Evolutionary conservation across 2,329 filamentous ascomycete genomes (phyloP).

Genomic region (Penicillium sp.): DNA sequence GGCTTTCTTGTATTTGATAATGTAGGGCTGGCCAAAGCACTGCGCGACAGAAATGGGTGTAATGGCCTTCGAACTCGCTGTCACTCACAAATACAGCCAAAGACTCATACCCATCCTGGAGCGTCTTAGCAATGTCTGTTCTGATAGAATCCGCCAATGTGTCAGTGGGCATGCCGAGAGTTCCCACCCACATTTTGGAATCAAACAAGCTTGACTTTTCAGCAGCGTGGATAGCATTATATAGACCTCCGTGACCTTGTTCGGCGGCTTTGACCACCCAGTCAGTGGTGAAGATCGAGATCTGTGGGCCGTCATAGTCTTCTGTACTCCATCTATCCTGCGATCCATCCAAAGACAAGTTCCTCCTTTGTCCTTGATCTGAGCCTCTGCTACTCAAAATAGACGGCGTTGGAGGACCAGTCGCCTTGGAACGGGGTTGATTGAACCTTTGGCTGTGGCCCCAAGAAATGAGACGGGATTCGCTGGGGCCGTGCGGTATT

Average conservation of each 20-base stretch:
- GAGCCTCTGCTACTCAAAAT: constrained; percentile 57
- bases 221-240: constrained; percentile 82
- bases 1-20: constrained; percentile 94
- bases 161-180: constrained; percentile 89
- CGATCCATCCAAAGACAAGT: constrained; percentile 24
- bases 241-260: constrained; percentile 86
- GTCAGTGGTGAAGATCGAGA: constrained; percentile 65
- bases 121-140: constrained; percentile 74
- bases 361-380: constrained; percentile 18
- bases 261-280: constrained; percentile 83
- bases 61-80: constrained; percentile 90
- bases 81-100: constrained; percentile 82
- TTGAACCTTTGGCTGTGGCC: constrained; percentile 64
- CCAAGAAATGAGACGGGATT: constrained; percentile 75
- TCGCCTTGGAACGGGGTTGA: constrained; percentile 75
- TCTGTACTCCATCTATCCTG: constrained; percentile 10
- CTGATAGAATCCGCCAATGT: constrained; percentile 72
- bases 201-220: constrained; percentile 64
- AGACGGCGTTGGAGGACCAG: constrained; percentile 53
- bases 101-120: constrained; percentile 78
- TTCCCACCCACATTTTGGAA: constrained; percentile 83
- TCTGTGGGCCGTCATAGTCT: constrained; percentile 58
- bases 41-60: constrained; percentile 92
- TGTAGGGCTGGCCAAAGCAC: constrained; percentile 97
- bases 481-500: constrained; percentile 49